phyloP scores from a whole-genome alignment of 2,329 filamentous ascomycete genomes.

The Pseudopithomyces chartarum region DNA sequence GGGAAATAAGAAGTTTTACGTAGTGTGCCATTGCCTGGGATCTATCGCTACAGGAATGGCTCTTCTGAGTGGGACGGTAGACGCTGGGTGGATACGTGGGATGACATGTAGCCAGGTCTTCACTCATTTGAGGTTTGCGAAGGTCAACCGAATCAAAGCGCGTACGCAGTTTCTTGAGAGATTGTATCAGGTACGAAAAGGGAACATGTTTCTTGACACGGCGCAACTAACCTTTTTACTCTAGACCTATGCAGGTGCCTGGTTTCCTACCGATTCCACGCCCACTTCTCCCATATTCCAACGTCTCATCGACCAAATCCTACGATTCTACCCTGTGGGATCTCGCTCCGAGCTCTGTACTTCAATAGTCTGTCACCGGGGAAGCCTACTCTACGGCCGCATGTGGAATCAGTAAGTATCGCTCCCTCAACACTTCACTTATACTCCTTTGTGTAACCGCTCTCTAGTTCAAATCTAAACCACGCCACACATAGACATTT shows the following conservation, averaged over 20 bases:
- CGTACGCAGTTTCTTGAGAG: no score
- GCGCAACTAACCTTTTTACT: no score
- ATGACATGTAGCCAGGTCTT: constrained; percentile 67
- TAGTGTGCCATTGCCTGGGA: constrained; percentile 67
- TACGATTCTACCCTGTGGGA: constrained; percentile 63
- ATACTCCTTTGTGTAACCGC: no score
- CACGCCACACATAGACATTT: not conserved
- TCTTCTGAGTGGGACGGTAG: constrained; percentile 66
- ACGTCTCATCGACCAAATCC: constrained; percentile 47
- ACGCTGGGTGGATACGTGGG: constrained; percentile 61
- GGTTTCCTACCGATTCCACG: not conserved
- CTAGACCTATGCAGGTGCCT: no score
- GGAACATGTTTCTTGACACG: no score
- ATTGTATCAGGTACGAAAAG: no score
- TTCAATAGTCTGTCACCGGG: constrained; percentile 65
- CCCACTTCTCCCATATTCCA: constrained; percentile 16
- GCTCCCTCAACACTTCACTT: not conserved
- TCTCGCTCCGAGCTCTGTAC: constrained; percentile 62
- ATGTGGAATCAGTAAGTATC: constrained; percentile 61
- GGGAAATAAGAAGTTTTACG: constrained; percentile 54
- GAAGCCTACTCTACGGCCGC: constrained; percentile 63
- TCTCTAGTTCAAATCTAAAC: no score
- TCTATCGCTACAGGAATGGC: constrained; percentile 63
- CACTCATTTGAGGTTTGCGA: constrained; percentile 65
- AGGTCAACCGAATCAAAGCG: constrained; percentile 62